A percentile compares a stretch with the other conserved stretches of the same genome.
phyloP scores from a whole-genome alignment of 192 early-diverging fungal genomes.

The Coemansia sp. region DNA sequence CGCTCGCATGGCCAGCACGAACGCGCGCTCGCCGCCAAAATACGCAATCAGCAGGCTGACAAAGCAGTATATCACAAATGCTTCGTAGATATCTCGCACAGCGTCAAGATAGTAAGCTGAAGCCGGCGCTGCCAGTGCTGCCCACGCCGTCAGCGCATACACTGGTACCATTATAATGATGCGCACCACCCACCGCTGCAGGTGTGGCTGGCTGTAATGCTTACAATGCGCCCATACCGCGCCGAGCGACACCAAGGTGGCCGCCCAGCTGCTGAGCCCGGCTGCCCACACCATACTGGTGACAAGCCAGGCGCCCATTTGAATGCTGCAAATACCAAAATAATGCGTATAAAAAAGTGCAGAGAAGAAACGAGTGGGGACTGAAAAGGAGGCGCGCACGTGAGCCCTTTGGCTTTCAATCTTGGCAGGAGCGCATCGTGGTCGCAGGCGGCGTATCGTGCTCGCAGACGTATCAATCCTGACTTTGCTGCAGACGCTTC shows the following conservation, averaged over 20 bases:
- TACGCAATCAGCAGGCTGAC: constrained; percentile 84
- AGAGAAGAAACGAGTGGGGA: neutral
- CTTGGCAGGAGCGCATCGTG: neutral
- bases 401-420: neutral
- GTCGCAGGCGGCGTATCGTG: too few species aligned
- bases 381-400: neutral
- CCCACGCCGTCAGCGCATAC: constrained; percentile 81
- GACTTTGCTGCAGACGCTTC: neutral
- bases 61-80: constrained; percentile 95
- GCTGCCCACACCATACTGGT: constrained; percentile 44
- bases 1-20: constrained; percentile 75
- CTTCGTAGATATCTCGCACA: constrained; percentile 90
- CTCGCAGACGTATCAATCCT: too few species aligned
- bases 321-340: neutral
- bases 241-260: constrained; percentile 45
- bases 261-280: constrained; percentile 44
- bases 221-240: constrained; percentile 55
- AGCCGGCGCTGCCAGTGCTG: constrained; percentile 67
- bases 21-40: constrained; percentile 82
- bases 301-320: constrained; percentile 34
- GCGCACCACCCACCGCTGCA: constrained; percentile 69
- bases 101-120: constrained; percentile 85
- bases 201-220: constrained; percentile 51
- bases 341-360: constrained; percentile 5
- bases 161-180: constrained; percentile 77